Evolutionary conservation across 148 eudicot genomes (phyloP), one percentile per base, ranked within the genome.

Genomic region (Mesembryanthemum crystallinum): DNA sequence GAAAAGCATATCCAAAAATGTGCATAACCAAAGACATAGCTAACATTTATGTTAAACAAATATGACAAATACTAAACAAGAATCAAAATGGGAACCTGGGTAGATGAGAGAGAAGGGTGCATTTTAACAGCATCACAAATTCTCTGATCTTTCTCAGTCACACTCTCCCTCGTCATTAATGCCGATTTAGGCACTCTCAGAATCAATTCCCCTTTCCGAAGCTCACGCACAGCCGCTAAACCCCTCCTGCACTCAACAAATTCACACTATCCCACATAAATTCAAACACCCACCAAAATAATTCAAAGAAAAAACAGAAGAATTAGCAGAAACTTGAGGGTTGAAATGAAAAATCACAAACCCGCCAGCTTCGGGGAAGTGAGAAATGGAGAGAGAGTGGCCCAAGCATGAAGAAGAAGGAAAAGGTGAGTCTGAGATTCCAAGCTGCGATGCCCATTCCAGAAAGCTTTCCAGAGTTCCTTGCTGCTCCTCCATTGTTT

Each of bases 291-390:
- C 73, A 67, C 21, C 39, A 64, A 20, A 47, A 30, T 18, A 35
- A 60, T 8, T 17, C 1, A 73, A 17, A 57, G 7, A 55, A 8
- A 45, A 21, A n/a, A 0, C 35, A 9, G 0, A 23, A 57, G 61
- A 57, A 7, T 21, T n/a, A 24, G n/a, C 30, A 23, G 35, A 45
- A 54, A 14, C 51, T 23, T 30, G 28, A 20, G n/a, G 73, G 77
- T 30, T 60, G 33, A 67, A 57, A 4, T 35, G 23, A 54, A 59
- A 33, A 42, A 14, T 18, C 23, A 69, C 69, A 37, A 78, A 93
- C 98, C 98, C 98, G 78, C 98, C 98, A 51, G 90, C 86, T 54
- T 73, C 51, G 13, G 97, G 92, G 73, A 94, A 94, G 70, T 72
- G 33, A 13, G 94, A 84, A 67, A 94, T 75, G 71, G 66, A 72